These are phyloP conservation scores for Wallacemonas sp. DNA, from an alignment of 208 protist genomes.

Conservation along the genomic window DNA sequence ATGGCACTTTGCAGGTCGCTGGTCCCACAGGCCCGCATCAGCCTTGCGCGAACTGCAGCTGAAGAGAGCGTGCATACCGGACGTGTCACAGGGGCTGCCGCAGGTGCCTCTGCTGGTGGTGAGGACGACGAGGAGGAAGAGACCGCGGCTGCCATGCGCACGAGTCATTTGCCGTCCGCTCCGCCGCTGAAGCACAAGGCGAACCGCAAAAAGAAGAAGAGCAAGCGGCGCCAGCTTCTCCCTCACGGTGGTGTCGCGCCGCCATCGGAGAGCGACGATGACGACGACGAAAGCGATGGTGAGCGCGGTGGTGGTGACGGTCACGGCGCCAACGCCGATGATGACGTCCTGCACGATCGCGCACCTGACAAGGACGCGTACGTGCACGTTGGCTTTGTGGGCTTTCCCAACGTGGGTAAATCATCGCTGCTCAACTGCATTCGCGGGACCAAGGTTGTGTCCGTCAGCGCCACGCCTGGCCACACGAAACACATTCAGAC, in stretches of 20 bases:
- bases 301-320: slow-evolving; percentile 9
- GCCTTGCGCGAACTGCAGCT: neutral
- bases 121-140: too few species aligned
- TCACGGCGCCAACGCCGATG: slow-evolving; percentile 2
- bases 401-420: slow-evolving; percentile 96
- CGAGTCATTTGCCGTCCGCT: slow-evolving; percentile 18
- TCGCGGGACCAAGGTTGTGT: slow-evolving; percentile 95
- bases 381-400: slow-evolving; percentile 85
- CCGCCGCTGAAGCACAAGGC: slow-evolving; percentile 14
- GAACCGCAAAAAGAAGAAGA: slow-evolving; percentile 20
- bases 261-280: slow-evolving; percentile 12
- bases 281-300: slow-evolving; percentile 10
- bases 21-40: slow-evolving; percentile 10
- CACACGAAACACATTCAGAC: slow-evolving; percentile 98
- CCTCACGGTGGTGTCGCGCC: slow-evolving; percentile 1
- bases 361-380: slow-evolving; percentile 25
- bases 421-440: slow-evolving; percentile 96
- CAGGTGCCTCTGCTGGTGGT: too few species aligned
- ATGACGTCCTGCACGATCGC: slow-evolving; percentile 24
- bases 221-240: neutral
- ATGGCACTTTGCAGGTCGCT: slow-evolving; percentile 50
- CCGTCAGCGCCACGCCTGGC: slow-evolving; percentile 92
- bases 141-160: too few species aligned
- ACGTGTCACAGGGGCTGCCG: too few species aligned
- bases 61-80: neutral